phyloP scores from a whole-genome alignment of 2,329 filamentous ascomycete genomes.

The Blumeria graminis region DNA sequence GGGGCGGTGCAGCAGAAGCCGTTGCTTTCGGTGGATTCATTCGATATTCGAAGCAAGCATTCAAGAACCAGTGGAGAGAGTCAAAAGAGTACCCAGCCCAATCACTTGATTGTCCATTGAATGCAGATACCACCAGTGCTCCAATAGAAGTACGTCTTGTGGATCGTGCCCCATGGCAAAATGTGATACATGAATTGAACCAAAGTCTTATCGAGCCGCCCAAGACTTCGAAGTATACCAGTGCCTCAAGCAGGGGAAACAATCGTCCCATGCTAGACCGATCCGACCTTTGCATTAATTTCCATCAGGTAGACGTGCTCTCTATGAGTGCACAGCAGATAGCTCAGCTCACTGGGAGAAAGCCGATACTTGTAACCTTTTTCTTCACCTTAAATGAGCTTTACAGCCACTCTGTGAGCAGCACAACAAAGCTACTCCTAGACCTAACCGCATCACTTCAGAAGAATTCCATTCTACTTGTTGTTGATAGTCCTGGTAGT shows the following conservation, averaged over 20 bases:
- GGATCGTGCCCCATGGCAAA: constrained; percentile 59
- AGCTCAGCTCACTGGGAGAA: constrained; percentile 7
- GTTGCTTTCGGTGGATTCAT: constrained; percentile 33
- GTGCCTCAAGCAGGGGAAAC: constrained; percentile 20
- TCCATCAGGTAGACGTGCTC: constrained; percentile 26
- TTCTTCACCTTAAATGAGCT: constrained; percentile 94
- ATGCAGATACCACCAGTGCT: background rate
- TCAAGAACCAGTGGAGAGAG: constrained; percentile 1
- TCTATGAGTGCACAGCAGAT: constrained; percentile 17
- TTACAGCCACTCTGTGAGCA: constrained; percentile 48
- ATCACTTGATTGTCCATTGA: background rate
- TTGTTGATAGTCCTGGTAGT: constrained; percentile 81
- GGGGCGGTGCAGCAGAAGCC: constrained; percentile 35
- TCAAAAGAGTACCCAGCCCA: background rate
- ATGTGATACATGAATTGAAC: constrained; percentile 34
- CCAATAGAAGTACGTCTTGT: constrained; percentile 26
- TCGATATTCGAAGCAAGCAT: constrained; percentile 15
- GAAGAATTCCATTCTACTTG: constrained; percentile 44
- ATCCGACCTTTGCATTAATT: constrained; percentile 18
- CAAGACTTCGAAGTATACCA: constrained; percentile 27
- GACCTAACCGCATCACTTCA: constrained; percentile 34
- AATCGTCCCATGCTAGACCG: constrained; percentile 22
- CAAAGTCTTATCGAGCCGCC: constrained; percentile 28
- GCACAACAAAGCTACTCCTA: constrained; percentile 55
- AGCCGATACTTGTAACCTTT: constrained; percentile 43